phyloP scores from a whole-genome alignment of 2,329 filamentous ascomycete genomes.

The Neonectria neomacrospora region DNA sequence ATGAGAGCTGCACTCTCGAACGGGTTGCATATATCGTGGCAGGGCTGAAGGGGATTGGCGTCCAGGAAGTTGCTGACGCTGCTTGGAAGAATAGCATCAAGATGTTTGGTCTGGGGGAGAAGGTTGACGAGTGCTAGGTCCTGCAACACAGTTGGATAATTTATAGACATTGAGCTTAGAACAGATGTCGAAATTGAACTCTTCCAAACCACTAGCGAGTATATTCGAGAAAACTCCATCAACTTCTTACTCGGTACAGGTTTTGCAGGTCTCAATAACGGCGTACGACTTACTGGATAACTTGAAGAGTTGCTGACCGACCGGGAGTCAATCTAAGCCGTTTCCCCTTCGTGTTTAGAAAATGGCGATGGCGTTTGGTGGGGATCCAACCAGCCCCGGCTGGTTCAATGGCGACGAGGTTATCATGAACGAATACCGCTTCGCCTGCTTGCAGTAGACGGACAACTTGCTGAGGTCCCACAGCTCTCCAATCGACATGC shows the following conservation, averaged over 20 bases:
- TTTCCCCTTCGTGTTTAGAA: conserved; percentile 44
- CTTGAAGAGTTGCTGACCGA: not conserved
- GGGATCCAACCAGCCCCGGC: conserved; percentile 61
- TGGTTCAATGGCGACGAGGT: conserved; percentile 45
- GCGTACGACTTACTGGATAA: not conserved
- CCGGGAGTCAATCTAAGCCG: too few species aligned
- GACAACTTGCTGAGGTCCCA: conserved; percentile 24
- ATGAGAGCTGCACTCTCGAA: conserved; percentile 62
- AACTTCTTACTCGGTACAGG: too few species aligned
- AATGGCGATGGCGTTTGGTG: conserved; percentile 61
- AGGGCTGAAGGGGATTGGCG: conserved; percentile 55
- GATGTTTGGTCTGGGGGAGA: conserved; percentile 46
- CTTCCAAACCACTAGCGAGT: too few species aligned
- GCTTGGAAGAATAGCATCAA: conserved; percentile 50
- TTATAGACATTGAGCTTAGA: not conserved
- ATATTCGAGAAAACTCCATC: not conserved
- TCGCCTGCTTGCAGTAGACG: conserved; percentile 3
- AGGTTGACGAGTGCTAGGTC: not conserved
- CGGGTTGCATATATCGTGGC: conserved; percentile 60
- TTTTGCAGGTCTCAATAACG: not conserved
- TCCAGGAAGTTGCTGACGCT: conserved; percentile 56
- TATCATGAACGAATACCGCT: conserved; percentile 22
- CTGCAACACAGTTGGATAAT: too few species aligned
- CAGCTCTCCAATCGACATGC: conserved; percentile 47
- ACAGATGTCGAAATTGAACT: not conserved